Percentiles rank a stretch among this genome's conserved stretches.
Conservation (phyloP, 768 basidiomycete genomes). For the Boletus fagicola region DNA sequence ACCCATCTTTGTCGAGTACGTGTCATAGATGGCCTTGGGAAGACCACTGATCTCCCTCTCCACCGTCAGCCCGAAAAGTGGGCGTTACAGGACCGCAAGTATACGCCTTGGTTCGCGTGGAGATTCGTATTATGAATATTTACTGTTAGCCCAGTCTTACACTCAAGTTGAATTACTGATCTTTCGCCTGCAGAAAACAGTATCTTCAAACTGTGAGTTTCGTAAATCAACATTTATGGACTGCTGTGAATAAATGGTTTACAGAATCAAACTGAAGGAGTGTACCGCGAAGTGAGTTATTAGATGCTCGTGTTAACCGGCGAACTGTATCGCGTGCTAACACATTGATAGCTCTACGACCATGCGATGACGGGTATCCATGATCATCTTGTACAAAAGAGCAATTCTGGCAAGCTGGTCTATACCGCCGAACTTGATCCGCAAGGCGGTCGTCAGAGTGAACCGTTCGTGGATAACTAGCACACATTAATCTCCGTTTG, state of each 20-base stretch:
- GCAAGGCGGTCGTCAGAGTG: slow-evolving; percentile 35
- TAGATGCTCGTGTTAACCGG: neutral
- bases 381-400: slow-evolving; percentile 65
- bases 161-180: slow-evolving; percentile 1
- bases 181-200: slow-evolving; percentile 25
- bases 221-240: neutral
- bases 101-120: slow-evolving; percentile 90
- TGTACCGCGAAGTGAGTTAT: slow-evolving; percentile 68
- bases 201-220: slow-evolving; percentile 33
- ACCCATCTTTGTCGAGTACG: slow-evolving; percentile 82
- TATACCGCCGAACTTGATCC: slow-evolving; percentile 86
- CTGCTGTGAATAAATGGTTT: slow-evolving; percentile 6
- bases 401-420: slow-evolving; percentile 53
- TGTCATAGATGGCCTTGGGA: slow-evolving; percentile 9
- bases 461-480: slow-evolving; percentile 33
- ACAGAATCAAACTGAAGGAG: slow-evolving; percentile 68
- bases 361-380: slow-evolving; percentile 83
- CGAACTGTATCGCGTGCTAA: neutral
- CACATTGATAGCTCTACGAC: slow-evolving; percentile 74
- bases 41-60: slow-evolving; percentile 12
- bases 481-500: neutral
- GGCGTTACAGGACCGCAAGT: slow-evolving; percentile 59
- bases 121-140: slow-evolving; percentile 93
- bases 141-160: slow-evolving; percentile 51
- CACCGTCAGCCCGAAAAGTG: slow-evolving; percentile 43